Evolutionary conservation across 1,284 basidiomycete species (phyloP).

Genomic region (Puccinia sorghi): DNA sequence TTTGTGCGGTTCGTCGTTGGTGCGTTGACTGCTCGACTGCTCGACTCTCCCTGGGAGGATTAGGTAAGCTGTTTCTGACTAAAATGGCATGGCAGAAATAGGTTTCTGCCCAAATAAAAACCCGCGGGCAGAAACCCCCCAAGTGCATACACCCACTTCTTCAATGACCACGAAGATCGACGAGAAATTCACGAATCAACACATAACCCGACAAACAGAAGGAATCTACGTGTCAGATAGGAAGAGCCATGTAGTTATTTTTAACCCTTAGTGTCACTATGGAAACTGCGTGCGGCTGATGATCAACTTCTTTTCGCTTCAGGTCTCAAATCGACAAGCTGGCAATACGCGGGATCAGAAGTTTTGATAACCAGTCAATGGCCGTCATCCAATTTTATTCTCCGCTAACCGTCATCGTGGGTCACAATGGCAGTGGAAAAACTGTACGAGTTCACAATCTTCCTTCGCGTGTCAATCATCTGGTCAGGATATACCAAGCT

Average conservation of each 20-base stretch:
- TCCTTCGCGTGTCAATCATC: background rate
- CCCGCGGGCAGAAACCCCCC: too few species aligned
- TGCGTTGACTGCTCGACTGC: background rate
- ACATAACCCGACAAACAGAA: too few species aligned
- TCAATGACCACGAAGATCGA: too few species aligned
- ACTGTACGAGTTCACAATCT: conserved; percentile 63
- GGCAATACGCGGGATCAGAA: conserved; percentile 59
- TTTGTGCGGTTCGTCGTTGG: background rate
- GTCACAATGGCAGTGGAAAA: conserved; percentile 97
- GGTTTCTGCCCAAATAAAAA: background rate
- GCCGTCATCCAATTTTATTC: conserved; percentile 96
- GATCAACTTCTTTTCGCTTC: background rate
- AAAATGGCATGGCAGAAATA: background rate
- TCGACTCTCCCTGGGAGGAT: background rate
- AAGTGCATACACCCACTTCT: too few species aligned
- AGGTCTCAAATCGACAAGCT: conserved; percentile 54
- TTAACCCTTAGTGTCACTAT: too few species aligned
- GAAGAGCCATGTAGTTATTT: too few species aligned
- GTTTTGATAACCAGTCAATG: conserved; percentile 76
- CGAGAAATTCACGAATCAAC: too few species aligned
- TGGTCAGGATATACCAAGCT: background rate
- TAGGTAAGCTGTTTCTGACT: conserved; percentile 9
- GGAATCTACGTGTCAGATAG: too few species aligned
- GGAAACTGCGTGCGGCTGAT: background rate
- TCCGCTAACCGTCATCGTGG: conserved; percentile 97